Conservation (phyloP, 164 flowering plant species). For the Vitis amurensis region DNA sequence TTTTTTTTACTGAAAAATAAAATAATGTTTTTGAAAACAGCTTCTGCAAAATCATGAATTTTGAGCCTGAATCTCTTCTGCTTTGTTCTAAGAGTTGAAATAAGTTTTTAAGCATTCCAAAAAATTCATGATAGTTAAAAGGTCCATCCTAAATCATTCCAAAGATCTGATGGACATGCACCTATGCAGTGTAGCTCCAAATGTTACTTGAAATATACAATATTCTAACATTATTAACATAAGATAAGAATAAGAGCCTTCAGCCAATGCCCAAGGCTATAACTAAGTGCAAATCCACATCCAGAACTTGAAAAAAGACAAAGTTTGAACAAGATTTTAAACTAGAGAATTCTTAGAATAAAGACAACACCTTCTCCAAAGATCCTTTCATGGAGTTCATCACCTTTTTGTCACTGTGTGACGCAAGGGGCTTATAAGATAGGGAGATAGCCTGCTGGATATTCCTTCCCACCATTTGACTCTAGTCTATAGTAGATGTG, state of each 20-base stretch:
- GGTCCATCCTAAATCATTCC: too few species aligned
- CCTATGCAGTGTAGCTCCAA: too few species aligned
- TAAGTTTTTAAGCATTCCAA: too few species aligned
- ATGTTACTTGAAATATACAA: too few species aligned
- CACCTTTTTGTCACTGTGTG: slow-evolving; percentile 15
- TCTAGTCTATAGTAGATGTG: background rate
- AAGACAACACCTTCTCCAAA: slow-evolving; percentile 2
- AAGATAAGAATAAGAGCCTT: background rate
- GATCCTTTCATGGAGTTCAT: slow-evolving; percentile 1
- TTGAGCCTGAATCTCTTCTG: too few species aligned
- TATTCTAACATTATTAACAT: too few species aligned
- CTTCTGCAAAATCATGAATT: too few species aligned
- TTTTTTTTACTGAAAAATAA: too few species aligned
- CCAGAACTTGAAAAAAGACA: background rate
- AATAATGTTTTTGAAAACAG: too few species aligned
- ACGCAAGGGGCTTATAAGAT: slow-evolving; percentile 5
- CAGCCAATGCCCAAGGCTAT: background rate
- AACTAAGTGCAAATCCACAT: background rate
- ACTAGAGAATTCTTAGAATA: background rate
- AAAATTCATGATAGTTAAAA: too few species aligned
- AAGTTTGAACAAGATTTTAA: background rate
- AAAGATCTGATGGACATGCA: too few species aligned
- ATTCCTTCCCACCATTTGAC: slow-evolving; percentile 4
- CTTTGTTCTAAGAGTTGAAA: too few species aligned
- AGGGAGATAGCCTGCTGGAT: background rate